phyloP scores from a whole-genome alignment of 2,329 filamentous ascomycete species.

The Tolypocladium pustulatum region DNA sequence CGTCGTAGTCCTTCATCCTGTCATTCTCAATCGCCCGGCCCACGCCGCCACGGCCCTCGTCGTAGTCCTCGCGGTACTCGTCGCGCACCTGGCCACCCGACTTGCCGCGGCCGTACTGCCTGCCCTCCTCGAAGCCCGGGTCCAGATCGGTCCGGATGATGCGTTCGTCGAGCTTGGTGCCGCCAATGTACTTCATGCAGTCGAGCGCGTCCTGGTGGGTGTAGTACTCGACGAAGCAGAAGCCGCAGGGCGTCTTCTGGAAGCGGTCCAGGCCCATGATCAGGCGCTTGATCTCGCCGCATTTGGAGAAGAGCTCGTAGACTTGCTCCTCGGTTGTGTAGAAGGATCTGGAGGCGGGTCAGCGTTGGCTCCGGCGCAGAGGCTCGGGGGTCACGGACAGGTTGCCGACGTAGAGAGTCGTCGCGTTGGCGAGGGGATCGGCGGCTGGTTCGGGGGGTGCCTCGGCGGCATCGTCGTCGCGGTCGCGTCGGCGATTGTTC shows the following conservation, averaged over 20 bases:
- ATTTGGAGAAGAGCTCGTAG: conserved; percentile 91
- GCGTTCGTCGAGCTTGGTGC: conserved; percentile 94
- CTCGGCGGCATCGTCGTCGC: conserved; percentile 42
- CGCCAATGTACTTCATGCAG: conserved; percentile 97
- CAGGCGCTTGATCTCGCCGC: conserved; percentile 94
- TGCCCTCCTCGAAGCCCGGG: conserved; percentile 88
- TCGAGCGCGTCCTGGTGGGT: conserved; percentile 94
- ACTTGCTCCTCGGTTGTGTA: conserved; percentile 99
- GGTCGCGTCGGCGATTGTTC: conserved; percentile 64
- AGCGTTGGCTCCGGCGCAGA: background rate
- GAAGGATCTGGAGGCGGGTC: conserved; percentile 55
- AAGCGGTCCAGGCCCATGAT: conserved; percentile 97
- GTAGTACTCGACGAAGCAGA: conserved; percentile 99
- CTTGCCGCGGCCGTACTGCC: conserved; percentile 92
- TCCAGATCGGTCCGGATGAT: conserved; percentile 93
- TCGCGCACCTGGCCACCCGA: conserved; percentile 94
- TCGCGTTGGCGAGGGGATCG: conserved; percentile 75
- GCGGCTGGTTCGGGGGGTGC: conserved; percentile 33
- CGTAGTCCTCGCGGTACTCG: conserved; percentile 94
- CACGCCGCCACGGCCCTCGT: conserved; percentile 85
- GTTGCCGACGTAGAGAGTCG: conserved; percentile 96
- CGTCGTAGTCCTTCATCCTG: conserved; percentile 25
- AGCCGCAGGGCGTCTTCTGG: conserved; percentile 95
- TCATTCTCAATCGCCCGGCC: conserved; percentile 64
- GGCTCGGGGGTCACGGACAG: conserved; percentile 41